Evolutionary conservation across 1,139 yeast species (phyloP), one percentile per base, ranked within the genome.

Genomic region (Debaryomyces fabryi): DNA sequence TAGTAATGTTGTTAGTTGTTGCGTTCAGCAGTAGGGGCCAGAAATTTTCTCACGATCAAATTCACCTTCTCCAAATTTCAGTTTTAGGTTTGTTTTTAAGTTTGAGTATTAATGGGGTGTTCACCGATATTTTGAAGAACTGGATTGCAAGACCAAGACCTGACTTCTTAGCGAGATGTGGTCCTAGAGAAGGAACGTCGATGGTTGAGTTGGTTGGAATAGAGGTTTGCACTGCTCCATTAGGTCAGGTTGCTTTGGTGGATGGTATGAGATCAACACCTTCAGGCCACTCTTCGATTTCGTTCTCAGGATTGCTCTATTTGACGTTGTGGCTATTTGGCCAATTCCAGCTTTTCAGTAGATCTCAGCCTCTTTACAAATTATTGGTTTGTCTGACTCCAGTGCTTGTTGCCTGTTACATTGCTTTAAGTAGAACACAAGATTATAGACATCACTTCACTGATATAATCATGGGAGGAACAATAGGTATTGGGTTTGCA

Each of bases 61-160:
- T 58, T 15, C 53, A 53, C 37, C 65, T 53, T 24, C 45, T 66
- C 36, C 69, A 66, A 46, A 50, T 65, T 10, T 57, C 65, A 13
- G 38, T 65, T 8, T 59, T 69, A 36, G 70, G 69, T 2, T 56
- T 68, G 40, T 44, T 56, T 6, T 50, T 65, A 6, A 58, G 72
- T 4, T 52, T 68, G 35, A 48, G 62, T 27, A 49, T 55, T 15
- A 50, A 54, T 34, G 62, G 63, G 9, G 60, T 62, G 8, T 40
- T 64, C 20, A 75, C 79, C n/a, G 80, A 75, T 54, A 60, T 74
- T 21, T 59, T 76, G 44, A 76, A 75, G 54, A 68, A 69, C 44
- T 74, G 79, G 79, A 71, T 76, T 35, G 74, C 74, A n/a, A 62
- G 77, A 47, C 79, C 78, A 3, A 58, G 81, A 36, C 81, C 81